Percentiles rank a stretch among this genome's conserved stretches.
These are phyloP conservation scores for Neurospora sublineolata DNA, from an alignment of 495 filamentous ascomycete species.

Conservation along the genomic window DNA sequence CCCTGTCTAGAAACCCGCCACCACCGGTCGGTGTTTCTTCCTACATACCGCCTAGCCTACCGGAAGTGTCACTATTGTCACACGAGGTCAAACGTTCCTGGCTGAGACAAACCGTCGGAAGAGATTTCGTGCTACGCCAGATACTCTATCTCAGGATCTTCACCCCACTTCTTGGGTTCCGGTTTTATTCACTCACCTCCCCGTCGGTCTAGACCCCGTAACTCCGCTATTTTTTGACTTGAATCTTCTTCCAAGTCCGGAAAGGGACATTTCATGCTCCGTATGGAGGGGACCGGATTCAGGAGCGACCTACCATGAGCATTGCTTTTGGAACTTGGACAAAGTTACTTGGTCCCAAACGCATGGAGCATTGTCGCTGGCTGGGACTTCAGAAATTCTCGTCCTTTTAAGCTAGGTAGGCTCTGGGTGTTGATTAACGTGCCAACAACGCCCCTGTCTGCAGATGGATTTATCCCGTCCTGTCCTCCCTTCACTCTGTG, in stretches of 20 bases:
- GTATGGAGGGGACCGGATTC: not conserved
- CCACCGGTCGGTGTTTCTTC: not conserved
- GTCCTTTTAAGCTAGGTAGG: too few species aligned
- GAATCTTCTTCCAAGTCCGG: not conserved
- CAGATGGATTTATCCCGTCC: too few species aligned
- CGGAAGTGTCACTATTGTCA: not conserved
- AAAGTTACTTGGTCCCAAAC: too few species aligned
- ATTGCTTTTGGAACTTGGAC: too few species aligned
- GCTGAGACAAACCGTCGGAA: not conserved
- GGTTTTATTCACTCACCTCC: not conserved
- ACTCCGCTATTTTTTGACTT: not conserved
- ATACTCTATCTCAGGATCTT: not conserved
- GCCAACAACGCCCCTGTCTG: too few species aligned
- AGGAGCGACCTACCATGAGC: too few species aligned
- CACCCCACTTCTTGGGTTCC: not conserved
- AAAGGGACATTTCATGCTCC: not conserved
- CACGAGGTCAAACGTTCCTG: not conserved
- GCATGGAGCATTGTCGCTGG: too few species aligned
- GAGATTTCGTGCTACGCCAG: not conserved
- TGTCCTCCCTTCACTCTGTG: too few species aligned
- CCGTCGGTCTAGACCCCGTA: not conserved
- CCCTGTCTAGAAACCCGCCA: not conserved
- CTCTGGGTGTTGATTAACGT: too few species aligned
- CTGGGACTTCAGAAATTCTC: too few species aligned
- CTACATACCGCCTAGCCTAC: not conserved